phyloP scores from a whole-genome alignment of 2,329 filamentous ascomycete genomes.

The Proliferodiscus dingleyae region DNA sequence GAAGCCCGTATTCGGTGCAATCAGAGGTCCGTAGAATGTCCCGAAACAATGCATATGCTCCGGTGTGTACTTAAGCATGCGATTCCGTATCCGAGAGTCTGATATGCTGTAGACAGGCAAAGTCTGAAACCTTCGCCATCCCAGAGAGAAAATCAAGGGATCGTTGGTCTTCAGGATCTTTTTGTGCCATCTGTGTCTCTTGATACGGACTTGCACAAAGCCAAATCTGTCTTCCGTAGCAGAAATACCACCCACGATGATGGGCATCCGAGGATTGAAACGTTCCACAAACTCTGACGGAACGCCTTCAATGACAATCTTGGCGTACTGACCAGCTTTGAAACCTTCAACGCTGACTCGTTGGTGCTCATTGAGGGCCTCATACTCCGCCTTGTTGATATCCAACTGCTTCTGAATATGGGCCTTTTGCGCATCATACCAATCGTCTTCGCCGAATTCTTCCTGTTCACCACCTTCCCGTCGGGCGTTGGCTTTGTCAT shows the following conservation, averaged over 20 bases:
- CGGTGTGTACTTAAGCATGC: slow-evolving; percentile 98
- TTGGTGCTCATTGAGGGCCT: slow-evolving; percentile 77
- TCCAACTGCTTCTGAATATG: slow-evolving; percentile 91
- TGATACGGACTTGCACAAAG: slow-evolving; percentile 92
- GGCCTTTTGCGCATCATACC: slow-evolving; percentile 97
- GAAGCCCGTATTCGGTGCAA: slow-evolving; percentile 94
- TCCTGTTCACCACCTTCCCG: slow-evolving; percentile 64
- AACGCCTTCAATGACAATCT: slow-evolving; percentile 82
- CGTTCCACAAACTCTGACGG: slow-evolving; percentile 82
- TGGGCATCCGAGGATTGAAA: slow-evolving; percentile 77
- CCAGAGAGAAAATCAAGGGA: slow-evolving; percentile 92
- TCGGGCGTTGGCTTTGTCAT: slow-evolving; percentile 76
- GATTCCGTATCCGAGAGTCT: slow-evolving; percentile 86
- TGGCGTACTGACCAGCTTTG: slow-evolving; percentile 87
- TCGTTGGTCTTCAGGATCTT: slow-evolving; percentile 98
- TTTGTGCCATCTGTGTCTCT: slow-evolving; percentile 98
- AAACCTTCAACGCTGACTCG: slow-evolving; percentile 82
- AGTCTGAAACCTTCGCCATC: slow-evolving; percentile 92
- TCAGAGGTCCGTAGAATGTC: slow-evolving; percentile 90
- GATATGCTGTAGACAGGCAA: slow-evolving; percentile 92
- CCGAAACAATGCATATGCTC: slow-evolving; percentile 99
- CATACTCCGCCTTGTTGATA: slow-evolving; percentile 94
- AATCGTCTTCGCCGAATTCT: slow-evolving; percentile 94
- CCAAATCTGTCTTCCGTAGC: slow-evolving; percentile 94
- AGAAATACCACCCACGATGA: slow-evolving; percentile 87